phyloP scores from a whole-genome alignment of 495 filamentous ascomycete genomes.

The Chaetomium cochliodes region DNA sequence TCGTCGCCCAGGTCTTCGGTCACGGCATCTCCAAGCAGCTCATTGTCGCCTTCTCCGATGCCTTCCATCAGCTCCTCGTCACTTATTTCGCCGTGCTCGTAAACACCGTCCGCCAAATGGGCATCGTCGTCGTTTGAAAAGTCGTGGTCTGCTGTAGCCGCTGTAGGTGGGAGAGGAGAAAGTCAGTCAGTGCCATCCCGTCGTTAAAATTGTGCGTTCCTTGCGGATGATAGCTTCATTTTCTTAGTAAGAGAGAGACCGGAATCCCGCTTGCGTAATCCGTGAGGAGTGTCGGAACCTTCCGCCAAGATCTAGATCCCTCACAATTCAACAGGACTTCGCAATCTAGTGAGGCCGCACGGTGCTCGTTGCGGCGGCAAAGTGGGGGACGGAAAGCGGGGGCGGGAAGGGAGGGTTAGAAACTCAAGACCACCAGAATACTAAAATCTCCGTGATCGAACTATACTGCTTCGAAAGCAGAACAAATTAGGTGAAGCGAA shows the following conservation, averaged over 20 bases:
- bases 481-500: too few species aligned
- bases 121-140: slow-evolving; percentile 26
- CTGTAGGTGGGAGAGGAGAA: slow-evolving; percentile 7
- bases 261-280: slow-evolving; percentile 22
- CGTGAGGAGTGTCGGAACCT: slow-evolving; percentile 26
- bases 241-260: slow-evolving; percentile 30
- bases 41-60: slow-evolving; percentile 21
- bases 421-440: too few species aligned
- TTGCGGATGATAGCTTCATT: slow-evolving; percentile 24
- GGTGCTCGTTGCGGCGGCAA: slow-evolving; percentile 9
- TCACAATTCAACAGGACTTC: slow-evolving; percentile 20
- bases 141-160: slow-evolving; percentile 14
- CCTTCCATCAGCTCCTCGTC: slow-evolving; percentile 21
- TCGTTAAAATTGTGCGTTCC: slow-evolving; percentile 29
- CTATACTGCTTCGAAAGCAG: too few species aligned
- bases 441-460: too few species aligned
- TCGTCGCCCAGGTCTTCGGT: slow-evolving; percentile 28
- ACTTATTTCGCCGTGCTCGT: slow-evolving; percentile 3
- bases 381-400: not conserved
- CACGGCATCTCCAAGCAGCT: slow-evolving; percentile 31
- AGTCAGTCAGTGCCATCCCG: slow-evolving; percentile 30
- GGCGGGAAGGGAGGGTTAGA: not conserved
- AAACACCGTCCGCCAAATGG: not conserved
- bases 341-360: not conserved
- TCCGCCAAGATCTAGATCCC: slow-evolving; percentile 23